Conservation (phyloP, 2,329 filamentous ascomycete genomes). For the Fusarium verrucosum region DNA sequence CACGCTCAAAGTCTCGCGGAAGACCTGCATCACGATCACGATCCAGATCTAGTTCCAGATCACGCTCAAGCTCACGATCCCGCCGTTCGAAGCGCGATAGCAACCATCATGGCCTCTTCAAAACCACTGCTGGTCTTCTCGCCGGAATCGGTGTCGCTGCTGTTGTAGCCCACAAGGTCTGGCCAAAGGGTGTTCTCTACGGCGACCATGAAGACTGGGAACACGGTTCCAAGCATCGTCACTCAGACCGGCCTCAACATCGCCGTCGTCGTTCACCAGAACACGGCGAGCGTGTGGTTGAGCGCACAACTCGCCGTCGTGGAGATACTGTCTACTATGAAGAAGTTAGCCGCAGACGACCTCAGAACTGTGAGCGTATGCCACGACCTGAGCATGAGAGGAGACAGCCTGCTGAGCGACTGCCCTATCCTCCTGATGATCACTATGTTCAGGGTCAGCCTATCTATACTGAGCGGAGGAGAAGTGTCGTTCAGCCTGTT, state of each 20-base stretch:
- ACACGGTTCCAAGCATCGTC: slow-evolving; percentile 25
- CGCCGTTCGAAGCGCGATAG: slow-evolving; percentile 15
- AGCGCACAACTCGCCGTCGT: slow-evolving; percentile 23
- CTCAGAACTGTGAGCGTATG: slow-evolving; percentile 33
- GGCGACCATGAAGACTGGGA: slow-evolving; percentile 47
- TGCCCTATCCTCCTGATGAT: slow-evolving; percentile 34
- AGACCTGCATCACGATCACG: slow-evolving; percentile 19
- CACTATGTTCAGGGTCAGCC: slow-evolving; percentile 28
- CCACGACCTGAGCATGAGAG: slow-evolving; percentile 22
- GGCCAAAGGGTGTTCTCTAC: slow-evolving; percentile 47
- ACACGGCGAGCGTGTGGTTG: slow-evolving; percentile 17
- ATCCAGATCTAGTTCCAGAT: neutral
- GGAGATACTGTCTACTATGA: slow-evolving; percentile 36
- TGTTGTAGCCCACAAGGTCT: slow-evolving; percentile 49
- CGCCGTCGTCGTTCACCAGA: slow-evolving; percentile 25
- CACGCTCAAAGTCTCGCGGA: slow-evolving; percentile 32
- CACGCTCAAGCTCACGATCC: slow-evolving; percentile 35
- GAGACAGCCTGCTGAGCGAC: slow-evolving; percentile 8
- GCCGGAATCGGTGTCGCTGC: slow-evolving; percentile 50
- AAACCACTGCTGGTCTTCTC: slow-evolving; percentile 47
- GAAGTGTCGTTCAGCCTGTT: slow-evolving; percentile 22
- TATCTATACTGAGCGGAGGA: slow-evolving; percentile 34
- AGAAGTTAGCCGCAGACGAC: slow-evolving; percentile 26
- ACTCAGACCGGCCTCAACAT: slow-evolving; percentile 15
- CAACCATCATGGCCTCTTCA: slow-evolving; percentile 42